phyloP scores from a whole-genome alignment of 2,329 filamentous ascomycete genomes.

The Ilyonectria destructans region DNA sequence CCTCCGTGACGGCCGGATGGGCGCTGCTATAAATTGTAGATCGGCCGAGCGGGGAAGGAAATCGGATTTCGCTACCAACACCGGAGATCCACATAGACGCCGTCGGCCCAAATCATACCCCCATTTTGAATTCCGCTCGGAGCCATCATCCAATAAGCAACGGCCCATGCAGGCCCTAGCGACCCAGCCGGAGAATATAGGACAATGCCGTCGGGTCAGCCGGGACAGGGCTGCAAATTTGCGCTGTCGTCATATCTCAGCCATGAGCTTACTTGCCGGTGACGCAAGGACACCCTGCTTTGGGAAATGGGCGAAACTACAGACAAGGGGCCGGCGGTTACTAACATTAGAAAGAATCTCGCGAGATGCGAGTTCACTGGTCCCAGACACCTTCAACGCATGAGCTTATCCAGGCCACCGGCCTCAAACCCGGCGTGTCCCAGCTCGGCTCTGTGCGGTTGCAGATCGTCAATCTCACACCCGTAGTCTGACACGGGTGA shows the following conservation, averaged over 20 bases:
- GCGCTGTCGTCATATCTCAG: slow-evolving; percentile 6
- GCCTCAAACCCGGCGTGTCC: not conserved
- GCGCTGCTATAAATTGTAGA: too few relatives aligned
- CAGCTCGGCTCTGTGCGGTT: not conserved
- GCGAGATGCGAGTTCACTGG: not conserved
- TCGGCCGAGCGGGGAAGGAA: too few relatives aligned
- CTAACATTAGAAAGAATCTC: not conserved
- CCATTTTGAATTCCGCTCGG: too few relatives aligned
- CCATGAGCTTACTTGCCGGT: slow-evolving; percentile 8
- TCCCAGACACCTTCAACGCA: not conserved
- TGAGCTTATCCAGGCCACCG: not conserved
- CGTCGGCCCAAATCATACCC: too few relatives aligned
- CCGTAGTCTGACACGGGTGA: not conserved
- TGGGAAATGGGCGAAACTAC: not conserved
- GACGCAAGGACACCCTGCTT: slow-evolving; percentile 2
- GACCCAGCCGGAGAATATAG: not conserved
- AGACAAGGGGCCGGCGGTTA: not conserved
- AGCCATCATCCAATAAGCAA: too few relatives aligned
- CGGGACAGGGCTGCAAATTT: not conserved
- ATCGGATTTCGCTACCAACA: too few relatives aligned
- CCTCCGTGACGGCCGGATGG: too few relatives aligned
- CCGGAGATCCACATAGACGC: too few relatives aligned
- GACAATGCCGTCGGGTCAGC: slow-evolving; percentile 20
- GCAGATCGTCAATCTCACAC: slow-evolving; percentile 1
- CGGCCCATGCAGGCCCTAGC: too few relatives aligned